phyloP scores from a whole-genome alignment of 345 rosid genomes.

The Dimocarpus longan region DNA sequence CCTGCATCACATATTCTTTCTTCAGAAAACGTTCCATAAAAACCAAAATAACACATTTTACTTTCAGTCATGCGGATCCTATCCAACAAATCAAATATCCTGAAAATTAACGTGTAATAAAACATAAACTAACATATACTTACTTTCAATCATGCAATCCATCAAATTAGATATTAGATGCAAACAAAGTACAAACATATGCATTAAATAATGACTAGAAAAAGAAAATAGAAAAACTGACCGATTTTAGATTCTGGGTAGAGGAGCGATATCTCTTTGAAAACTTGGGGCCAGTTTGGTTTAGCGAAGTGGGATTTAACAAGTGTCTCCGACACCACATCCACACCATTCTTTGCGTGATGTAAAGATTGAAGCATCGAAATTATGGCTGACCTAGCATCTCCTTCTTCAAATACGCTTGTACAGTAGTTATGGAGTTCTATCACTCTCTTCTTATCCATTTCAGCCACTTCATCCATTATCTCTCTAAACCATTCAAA shows the following conservation, averaged over 20 bases:
- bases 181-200: too few relatives aligned
- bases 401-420: conserved; percentile 92
- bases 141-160: too few relatives aligned
- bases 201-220: neutral
- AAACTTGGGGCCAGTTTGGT: conserved; percentile 92
- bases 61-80: too few relatives aligned
- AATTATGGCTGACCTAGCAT: conserved; percentile 83
- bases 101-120: too few relatives aligned
- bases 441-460: conserved; percentile 66
- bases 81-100: too few relatives aligned
- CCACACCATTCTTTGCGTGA: conserved; percentile 85
- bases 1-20: conserved; percentile 52
- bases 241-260: conserved; percentile 64
- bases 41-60: too few relatives aligned
- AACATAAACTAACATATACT: too few relatives aligned
- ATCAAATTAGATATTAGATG: too few relatives aligned
- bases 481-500: conserved; percentile 95
- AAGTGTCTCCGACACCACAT: conserved; percentile 84
- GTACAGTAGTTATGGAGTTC: conserved; percentile 91
- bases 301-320: conserved; percentile 86
- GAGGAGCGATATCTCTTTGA: conserved; percentile 62
- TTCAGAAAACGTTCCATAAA: too few relatives aligned
- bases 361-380: conserved; percentile 85
- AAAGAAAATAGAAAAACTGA: conserved; percentile 30
- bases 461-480: conserved; percentile 82